These are phyloP conservation scores for Marasmius sp. DNA, from an alignment of 1,284 basidiomycete genomes.

Conservation along the genomic window DNA sequence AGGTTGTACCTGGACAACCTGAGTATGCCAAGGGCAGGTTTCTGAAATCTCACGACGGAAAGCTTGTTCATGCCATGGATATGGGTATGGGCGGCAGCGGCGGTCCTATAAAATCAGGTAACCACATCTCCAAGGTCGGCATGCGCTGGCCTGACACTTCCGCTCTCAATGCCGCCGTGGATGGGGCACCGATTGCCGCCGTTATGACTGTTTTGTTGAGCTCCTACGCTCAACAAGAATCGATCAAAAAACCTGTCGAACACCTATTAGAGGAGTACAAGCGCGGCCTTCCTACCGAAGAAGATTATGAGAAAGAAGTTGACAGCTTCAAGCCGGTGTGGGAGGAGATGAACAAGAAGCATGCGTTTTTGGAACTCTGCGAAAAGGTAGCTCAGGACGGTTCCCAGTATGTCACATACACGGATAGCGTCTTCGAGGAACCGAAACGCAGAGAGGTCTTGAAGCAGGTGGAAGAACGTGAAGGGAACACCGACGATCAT, in stretches of 20 bases:
- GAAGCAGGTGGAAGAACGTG: neutral
- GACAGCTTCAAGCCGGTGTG: neutral
- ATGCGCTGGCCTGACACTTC: constrained; percentile 1
- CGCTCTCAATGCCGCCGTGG: neutral
- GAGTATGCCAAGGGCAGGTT: constrained; percentile 8
- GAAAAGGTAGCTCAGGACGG: neutral
- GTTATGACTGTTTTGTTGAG: constrained; percentile 2
- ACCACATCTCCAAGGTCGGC: neutral
- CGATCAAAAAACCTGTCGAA: neutral
- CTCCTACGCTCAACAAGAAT: neutral
- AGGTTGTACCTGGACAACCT: neutral
- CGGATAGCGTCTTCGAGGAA: neutral
- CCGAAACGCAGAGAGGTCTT: neutral
- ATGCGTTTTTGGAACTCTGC: neutral
- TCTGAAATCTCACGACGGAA: neutral
- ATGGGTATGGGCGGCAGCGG: constrained; percentile 4
- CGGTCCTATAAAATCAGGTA: neutral
- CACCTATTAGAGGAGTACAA: neutral
- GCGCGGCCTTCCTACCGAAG: neutral
- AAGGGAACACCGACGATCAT: neutral
- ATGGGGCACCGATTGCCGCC: neutral
- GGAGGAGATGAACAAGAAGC: constrained; percentile 4
- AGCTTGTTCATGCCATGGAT: neutral
- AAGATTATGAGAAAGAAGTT: neutral
- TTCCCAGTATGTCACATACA: neutral